A percentile compares a stretch with the other conserved stretches of the same genome.
These are phyloP conservation scores for Raphanus sativus DNA, from an alignment of 345 rosid genomes.

Conservation along the genomic window DNA sequence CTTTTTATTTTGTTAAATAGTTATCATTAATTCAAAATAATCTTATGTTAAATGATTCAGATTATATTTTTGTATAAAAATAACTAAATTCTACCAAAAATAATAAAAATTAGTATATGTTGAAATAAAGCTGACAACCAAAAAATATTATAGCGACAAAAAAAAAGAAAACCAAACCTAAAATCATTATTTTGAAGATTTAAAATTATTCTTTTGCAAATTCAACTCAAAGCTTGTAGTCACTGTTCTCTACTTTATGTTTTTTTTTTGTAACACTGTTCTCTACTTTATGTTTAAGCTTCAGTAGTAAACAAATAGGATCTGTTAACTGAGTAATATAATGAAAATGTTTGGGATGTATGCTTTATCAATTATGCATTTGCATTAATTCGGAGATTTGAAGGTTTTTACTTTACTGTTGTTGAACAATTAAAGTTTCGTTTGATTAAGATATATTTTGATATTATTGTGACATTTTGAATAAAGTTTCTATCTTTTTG, in stretches of 20 bases:
- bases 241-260: neutral
- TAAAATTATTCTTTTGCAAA: neutral
- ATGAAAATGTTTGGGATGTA: neutral
- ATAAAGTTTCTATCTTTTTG: too few species aligned
- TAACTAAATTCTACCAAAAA: too few species aligned
- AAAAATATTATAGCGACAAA: neutral
- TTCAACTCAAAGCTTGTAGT: too few species aligned
- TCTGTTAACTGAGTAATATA: neutral
- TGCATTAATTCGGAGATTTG: conserved; percentile 21
- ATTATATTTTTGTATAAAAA: neutral
- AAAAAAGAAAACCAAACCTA: neutral
- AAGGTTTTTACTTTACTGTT: neutral
- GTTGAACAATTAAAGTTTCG: neutral
- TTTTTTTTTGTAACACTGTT: too few species aligned
- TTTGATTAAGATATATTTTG: too few species aligned
- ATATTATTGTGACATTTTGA: too few species aligned
- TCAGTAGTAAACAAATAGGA: neutral
- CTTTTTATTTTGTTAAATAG: too few species aligned
- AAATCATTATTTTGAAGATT: neutral
- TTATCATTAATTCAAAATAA: too few species aligned
- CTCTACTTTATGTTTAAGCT: neutral
- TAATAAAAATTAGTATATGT: neutral
- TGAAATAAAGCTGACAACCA: neutral
- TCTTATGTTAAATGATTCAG: neutral
- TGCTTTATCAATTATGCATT: conserved; percentile 23